Evolutionary conservation across 345 rosid genomes (phyloP).

Genomic region (Eucalyptus victrix): DNA sequence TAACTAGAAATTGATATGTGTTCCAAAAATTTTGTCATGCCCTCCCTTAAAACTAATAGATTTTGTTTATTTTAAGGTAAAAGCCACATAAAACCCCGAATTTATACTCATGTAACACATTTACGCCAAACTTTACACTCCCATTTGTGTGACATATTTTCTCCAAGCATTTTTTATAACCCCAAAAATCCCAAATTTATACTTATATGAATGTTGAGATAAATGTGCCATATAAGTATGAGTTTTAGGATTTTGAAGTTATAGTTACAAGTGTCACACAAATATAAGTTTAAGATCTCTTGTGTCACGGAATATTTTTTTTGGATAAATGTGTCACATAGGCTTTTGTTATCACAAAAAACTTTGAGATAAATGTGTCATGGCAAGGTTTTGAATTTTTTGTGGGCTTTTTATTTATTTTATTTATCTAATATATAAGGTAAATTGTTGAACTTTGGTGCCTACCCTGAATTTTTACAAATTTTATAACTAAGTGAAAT

Average conservation of each 20-base stretch:
- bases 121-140: fast-evolving
- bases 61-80: too few species aligned
- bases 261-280: not conserved
- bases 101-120: too few species aligned
- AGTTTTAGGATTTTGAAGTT: not conserved
- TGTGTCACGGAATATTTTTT: too few species aligned
- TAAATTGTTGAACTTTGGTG: not conserved
- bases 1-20: fast-evolving
- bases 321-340: not conserved
- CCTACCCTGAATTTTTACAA: not conserved
- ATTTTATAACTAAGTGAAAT: not conserved
- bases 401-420: not conserved
- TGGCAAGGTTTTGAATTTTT: too few species aligned
- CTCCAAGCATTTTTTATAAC: not conserved
- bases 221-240: too few species aligned
- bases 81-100: too few species aligned
- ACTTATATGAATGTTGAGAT: fast-evolving
- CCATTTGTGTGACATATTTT: too few species aligned
- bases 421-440: not conserved
- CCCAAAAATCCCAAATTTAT: not conserved
- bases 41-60: fast-evolving
- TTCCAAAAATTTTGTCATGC: too few species aligned
- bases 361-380: not conserved
- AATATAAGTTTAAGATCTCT: too few species aligned
- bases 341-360: too few species aligned